A percentile compares a stretch with the other conserved stretches of the same genome.
Evolutionary conservation across 352 stramenopile genomes (phyloP).

Genomic region (Phytopythium mirpurense): DNA sequence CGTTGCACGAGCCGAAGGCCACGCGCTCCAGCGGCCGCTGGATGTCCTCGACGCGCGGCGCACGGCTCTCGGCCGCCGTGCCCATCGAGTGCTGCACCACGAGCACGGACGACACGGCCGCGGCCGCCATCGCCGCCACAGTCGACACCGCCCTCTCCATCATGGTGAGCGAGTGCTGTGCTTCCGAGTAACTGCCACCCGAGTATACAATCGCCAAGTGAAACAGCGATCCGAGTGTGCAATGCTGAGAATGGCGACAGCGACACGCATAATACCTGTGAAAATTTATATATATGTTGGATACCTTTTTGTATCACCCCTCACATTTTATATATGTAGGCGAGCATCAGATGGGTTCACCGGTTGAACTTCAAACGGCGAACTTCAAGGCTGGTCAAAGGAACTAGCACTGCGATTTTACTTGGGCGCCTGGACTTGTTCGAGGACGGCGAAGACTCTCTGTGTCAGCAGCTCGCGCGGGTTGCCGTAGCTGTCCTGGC

Average conservation of each 20-base stretch:
- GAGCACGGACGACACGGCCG: slow-evolving; percentile 14
- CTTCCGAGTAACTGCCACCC: background rate
- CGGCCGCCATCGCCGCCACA: slow-evolving; percentile 7
- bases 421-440: background rate
- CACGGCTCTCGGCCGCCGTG: slow-evolving; percentile 6
- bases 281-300: too few relatives aligned
- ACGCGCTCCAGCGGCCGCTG: slow-evolving; percentile 41
- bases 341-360: too few relatives aligned
- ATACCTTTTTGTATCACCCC: too few relatives aligned
- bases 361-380: too few relatives aligned
- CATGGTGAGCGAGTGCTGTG: background rate
- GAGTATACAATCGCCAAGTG: background rate
- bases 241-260: background rate
- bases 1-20: slow-evolving; percentile 84
- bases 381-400: too few relatives aligned
- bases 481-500: background rate
- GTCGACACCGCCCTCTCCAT: slow-evolving; percentile 9
- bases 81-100: slow-evolving; percentile 7
- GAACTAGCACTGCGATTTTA: too few relatives aligned
- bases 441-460: background rate
- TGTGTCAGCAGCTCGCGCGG: background rate
- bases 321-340: too few relatives aligned
- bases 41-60: slow-evolving; percentile 39
- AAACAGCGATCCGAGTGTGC: background rate
- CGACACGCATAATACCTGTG: background rate